Base-by-base conservation (phyloP, 345 rosid genomes). In the Microcos paniculata region DNA sequence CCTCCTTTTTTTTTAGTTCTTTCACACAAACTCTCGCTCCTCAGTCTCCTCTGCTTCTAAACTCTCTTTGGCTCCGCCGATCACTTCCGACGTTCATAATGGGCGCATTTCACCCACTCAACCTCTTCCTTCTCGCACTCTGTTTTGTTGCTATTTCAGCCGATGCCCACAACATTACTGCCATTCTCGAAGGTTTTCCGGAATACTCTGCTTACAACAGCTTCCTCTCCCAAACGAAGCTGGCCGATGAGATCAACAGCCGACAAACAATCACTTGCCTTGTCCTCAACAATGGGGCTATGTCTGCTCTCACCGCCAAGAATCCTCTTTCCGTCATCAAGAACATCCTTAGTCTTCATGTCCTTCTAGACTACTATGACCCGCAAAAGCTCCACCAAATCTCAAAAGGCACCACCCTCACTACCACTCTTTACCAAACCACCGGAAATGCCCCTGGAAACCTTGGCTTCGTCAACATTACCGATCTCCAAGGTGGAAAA, bases 371-470 rank as follows among this genome's bases (percentile, higher is more conserved):
- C 72, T 93, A 89, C 88, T 96, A 79, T 81, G 97, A 90, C 81
- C 88, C 94, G 0, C 71, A 69, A 12, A 96, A 93, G 81, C 97
- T 96, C 78, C 98, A 93, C 77, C 69, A 86, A 79, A 85, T 93
- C 88, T 84, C 99, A 14, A 67, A 90, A 16, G 97, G 96, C 75
- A 79, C 93, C 56, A 81, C 87, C 8, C 90, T 95, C 79, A 68
- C 90, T 72, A 90, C 99, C 62, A 96, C 96, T 6, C 98, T 96
- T 26, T 96, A 91, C 81, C 99, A 92, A 79, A 90, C 99, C 72
- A 96, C 97, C 77, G 98, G 99, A 10, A 86, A 87, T 62, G 97
- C 96, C 74, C 90, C 97, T 10, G 98, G 98, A 1, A 89, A 87
- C 76, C 23, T 84, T 31, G 97, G 97, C 1, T 90, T 96, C 71